Conservation (phyloP, 441 rosid genomes). For the Populus hybrid region DNA sequence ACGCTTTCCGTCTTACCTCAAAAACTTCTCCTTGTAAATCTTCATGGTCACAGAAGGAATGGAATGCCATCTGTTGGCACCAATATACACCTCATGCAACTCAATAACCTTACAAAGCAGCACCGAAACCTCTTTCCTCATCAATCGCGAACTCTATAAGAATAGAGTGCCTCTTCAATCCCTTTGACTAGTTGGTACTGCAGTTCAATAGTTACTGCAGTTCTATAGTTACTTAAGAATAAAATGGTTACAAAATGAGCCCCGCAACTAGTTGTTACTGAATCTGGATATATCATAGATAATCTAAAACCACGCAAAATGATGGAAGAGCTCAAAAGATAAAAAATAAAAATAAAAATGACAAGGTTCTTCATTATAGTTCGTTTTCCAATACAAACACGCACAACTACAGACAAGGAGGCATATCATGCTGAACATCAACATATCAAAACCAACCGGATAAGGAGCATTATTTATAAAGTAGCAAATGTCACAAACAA, state of each 20-base stretch:
- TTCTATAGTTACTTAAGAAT: neutral
- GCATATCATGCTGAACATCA: neutral
- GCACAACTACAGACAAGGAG: neutral
- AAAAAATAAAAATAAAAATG: neutral
- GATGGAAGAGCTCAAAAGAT: neutral
- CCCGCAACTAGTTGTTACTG: neutral
- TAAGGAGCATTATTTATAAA: neutral
- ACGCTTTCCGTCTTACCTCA: slow-evolving; percentile 49
- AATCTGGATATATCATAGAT: neutral
- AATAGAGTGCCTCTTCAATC: slow-evolving; percentile 6
- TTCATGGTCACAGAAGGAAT: slow-evolving; percentile 27
- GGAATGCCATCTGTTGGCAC: slow-evolving; percentile 5
- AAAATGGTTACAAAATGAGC: neutral
- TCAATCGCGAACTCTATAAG: slow-evolving; percentile 1
- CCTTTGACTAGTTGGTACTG: neutral
- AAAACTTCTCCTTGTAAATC: slow-evolving; percentile 30
- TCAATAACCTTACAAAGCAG: neutral
- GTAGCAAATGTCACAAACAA: neutral
- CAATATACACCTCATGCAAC: slow-evolving; percentile 4
- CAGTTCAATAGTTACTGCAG: neutral
- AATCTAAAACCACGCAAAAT: neutral
- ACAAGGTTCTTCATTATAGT: neutral
- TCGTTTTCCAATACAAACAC: neutral
- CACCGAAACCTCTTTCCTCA: slow-evolving; percentile 3
- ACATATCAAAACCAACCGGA: neutral